These are phyloP conservation scores for Penicillium psychrosexuale DNA, from an alignment of 2,329 filamentous ascomycete species.

Conservation along the genomic window DNA sequence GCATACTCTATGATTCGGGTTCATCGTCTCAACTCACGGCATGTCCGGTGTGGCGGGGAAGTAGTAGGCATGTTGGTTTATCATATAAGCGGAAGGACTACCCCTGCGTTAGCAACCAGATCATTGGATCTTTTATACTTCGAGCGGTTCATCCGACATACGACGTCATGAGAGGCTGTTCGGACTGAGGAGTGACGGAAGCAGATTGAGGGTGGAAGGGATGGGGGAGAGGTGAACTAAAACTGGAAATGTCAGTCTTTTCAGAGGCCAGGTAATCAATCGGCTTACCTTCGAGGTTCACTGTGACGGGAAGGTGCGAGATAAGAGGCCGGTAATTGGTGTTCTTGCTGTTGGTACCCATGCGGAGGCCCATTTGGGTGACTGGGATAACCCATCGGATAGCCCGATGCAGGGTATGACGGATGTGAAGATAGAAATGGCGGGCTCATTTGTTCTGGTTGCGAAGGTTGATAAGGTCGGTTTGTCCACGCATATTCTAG, in stretches of 20 bases:
- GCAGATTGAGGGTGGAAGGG: conserved; percentile 16
- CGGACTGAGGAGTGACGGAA: conserved; percentile 4
- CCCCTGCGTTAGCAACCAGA: conserved; percentile 8
- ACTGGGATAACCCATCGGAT: conserved; percentile 26
- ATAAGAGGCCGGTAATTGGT: conserved; percentile 12
- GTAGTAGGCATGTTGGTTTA: conserved; percentile 36
- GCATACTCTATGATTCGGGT: background rate
- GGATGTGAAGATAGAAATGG: conserved; percentile 26
- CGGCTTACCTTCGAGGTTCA: conserved; percentile 17
- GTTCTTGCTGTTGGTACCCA: conserved; percentile 15
- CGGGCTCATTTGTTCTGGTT: conserved; percentile 29
- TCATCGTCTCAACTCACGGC: conserved; percentile 24
- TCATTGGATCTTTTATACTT: background rate
- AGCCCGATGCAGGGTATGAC: conserved; percentile 22
- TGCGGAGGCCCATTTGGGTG: conserved; percentile 20
- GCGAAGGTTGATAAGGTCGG: conserved; percentile 29
- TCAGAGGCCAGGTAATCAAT: background rate
- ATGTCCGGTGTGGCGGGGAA: conserved; percentile 30
- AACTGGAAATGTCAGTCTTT: background rate
- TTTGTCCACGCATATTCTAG: conserved; percentile 33
- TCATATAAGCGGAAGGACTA: conserved; percentile 34
- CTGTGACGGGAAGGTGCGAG: conserved; percentile 12
- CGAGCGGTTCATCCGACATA: conserved; percentile 10
- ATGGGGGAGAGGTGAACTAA: conserved; percentile 16
- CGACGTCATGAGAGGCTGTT: conserved; percentile 19